These are phyloP conservation scores for Gypsophila paniculata DNA, from an alignment of 179 eudicot species.

Conservation along the genomic window DNA sequence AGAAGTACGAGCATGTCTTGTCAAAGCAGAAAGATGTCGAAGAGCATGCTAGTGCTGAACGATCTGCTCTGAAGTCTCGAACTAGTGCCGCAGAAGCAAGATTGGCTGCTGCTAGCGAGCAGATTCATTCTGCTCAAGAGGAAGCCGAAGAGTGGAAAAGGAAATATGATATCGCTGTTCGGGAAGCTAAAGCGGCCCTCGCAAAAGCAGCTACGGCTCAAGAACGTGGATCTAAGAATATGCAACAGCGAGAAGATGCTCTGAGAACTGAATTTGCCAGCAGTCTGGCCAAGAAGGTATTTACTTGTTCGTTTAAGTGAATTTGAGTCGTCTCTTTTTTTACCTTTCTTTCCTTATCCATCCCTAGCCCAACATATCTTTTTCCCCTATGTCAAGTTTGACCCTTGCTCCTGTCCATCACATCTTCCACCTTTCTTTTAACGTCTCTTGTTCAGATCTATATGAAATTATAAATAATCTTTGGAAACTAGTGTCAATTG, in stretches of 20 bases:
- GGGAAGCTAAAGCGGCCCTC: conserved; percentile 85
- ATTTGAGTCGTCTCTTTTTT: no score
- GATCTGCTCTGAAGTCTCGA: conserved; percentile 66
- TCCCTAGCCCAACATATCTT: no score
- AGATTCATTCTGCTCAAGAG: conserved; percentile 79
- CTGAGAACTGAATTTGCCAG: conserved; percentile 66
- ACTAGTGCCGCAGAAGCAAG: conserved; percentile 94
- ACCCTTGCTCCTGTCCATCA: no score
- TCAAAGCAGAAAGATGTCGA: conserved; percentile 69
- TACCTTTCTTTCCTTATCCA: no score
- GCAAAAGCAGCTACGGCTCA: conserved; percentile 87
- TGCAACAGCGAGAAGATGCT: conserved; percentile 77
- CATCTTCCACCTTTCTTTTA: no score
- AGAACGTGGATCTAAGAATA: conserved; percentile 69
- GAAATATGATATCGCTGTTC: conserved; percentile 76
- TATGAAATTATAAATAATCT: no score
- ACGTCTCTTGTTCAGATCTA: no score
- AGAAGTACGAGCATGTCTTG: conserved; percentile 59
- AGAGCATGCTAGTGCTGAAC: conserved; percentile 69
- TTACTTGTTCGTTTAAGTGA: background rate
- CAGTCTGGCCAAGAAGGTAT: conserved; percentile 69
- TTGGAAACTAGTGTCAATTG: no score
- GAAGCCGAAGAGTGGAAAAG: conserved; percentile 97
- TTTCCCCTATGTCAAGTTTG: no score
- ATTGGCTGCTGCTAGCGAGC: conserved; percentile 89